Evolutionary conservation across 768 basidiomycete genomes (phyloP), one percentile per base, ranked within the genome.

Genomic region (Tricholomella constricta): DNA sequence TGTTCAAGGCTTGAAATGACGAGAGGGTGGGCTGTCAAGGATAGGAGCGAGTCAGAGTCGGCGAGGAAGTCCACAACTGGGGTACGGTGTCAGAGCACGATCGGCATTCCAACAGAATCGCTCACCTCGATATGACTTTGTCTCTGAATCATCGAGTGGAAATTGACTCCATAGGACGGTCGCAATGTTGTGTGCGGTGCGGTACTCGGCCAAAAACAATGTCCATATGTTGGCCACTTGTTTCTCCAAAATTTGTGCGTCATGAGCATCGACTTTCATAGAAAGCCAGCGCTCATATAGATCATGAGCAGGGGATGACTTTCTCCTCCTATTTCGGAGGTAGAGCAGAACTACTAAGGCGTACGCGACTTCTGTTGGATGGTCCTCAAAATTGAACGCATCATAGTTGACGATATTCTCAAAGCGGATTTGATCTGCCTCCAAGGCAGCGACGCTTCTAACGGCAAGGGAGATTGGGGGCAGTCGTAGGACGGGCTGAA

Each of bases 131-230:
- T 67, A 45, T 25, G 48, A 23, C 19, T 45, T 47, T 4, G 40
- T 3, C 7, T 57, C 59, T 19, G 56, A 62, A 12, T 70, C 64
- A 41, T 70, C 65, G 23, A 71, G 50, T 3, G 69, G 69, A 52
- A 81, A 82, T 9, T 62, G 51, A 5, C 69, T 67, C 83, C 83
- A 85, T 23, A 85, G 62, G 12, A 77, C 68, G 4, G 71, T 69
- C 45, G 81, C 72, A 15, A 85, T 68, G 48, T 83, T 77, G 20
- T 59, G 62, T 8, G 69, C 55, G 20, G 65, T 69, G 15, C 75
- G 73, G 46, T 73, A 71, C 17, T 69, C 72, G 14, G 64, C 56
- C 9, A 84, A 65, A 59, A 79, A 84, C 14, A 62, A 51, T 5
- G 62, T 57, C 81, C 81, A 83, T 2, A 75, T 48, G 7, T 60